phyloP scores from a whole-genome alignment of 2,329 filamentous ascomycete species.

The Cladosporium colombiae region DNA sequence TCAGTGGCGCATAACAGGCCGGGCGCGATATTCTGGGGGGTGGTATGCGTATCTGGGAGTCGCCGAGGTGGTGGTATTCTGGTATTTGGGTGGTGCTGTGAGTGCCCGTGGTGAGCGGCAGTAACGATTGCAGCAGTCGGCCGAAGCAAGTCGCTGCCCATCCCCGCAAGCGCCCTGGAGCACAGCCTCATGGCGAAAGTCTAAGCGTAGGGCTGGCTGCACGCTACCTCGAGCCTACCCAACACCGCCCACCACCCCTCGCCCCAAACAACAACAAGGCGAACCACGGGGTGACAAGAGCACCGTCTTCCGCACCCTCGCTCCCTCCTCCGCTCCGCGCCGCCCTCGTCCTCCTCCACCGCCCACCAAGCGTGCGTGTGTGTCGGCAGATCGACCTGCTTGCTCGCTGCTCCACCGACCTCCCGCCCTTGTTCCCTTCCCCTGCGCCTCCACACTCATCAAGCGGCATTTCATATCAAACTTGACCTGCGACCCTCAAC shows the following conservation, averaged over 20 bases:
- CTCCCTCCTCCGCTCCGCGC: not conserved
- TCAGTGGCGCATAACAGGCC: slow-evolving; percentile 1
- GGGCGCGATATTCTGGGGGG: not conserved
- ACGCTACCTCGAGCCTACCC: not conserved
- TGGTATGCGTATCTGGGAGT: not conserved
- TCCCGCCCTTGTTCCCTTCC: slow-evolving; percentile 5
- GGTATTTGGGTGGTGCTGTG: not conserved
- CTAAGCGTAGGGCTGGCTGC: slow-evolving; percentile 7
- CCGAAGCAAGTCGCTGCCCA: not conserved
- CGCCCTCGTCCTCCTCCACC: not conserved
- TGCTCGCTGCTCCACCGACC: not conserved
- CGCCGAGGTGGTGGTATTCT: not conserved
- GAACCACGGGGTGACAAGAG: not conserved
- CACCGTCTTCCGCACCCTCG: not conserved
- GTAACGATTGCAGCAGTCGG: not conserved
- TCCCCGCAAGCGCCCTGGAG: slow-evolving; percentile 5
- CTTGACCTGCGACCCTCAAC: slow-evolving; percentile 6
- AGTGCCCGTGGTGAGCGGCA: not conserved
- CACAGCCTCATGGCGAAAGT: slow-evolving; percentile 1
- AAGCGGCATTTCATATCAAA: slow-evolving; percentile 10
- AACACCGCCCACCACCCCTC: slow-evolving; percentile 4
- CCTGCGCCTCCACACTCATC: slow-evolving; percentile 7
- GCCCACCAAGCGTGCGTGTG: not conserved
- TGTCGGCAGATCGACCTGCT: not conserved
- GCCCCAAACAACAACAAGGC: not conserved